Evolutionary conservation across 2,329 filamentous ascomycete genomes (phyloP), one percentile per base, ranked within the genome.

Genomic region (Talaromyces marneffei): DNA sequence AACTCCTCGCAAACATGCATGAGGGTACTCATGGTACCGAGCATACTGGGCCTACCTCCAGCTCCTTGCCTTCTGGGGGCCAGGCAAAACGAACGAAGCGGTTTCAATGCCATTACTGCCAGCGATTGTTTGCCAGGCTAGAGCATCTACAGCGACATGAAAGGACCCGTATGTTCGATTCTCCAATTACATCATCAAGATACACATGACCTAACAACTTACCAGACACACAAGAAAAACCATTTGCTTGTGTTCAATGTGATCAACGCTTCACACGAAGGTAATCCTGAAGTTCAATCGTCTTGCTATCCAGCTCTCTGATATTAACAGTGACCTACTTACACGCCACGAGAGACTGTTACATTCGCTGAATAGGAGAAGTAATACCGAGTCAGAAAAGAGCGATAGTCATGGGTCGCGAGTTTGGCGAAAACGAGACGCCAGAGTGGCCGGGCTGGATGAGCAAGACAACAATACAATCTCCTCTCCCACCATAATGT

Each of bases 121-220:
- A 66, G 33, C 53, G 65, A 37, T 55, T 66, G 23, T 67, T 65
- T 67, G 67, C 75, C n/a, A 70, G 75, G 23, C 66, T 77, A 10
- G 75, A 77, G 61, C 75, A 77, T 64, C 65, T 77, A 16, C 75
- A 77, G 62, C 69, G 75, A 8, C 75, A 77, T 69, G 74, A 77
- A 63, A 68, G 75, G 42, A 76, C 75, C 33, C 63, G 63, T 63
- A 50, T 29, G 63, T 33, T n/a, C 33, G 23, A n/a, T n/a, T n/a
- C n/a, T n/a, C n/a, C n/a, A n/a, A n/a, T n/a, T n/a, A n/a, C n/a
- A n/a, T n/a, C n/a, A n/a, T n/a, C n/a, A n/a, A n/a, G n/a, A n/a
- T n/a, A n/a, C n/a, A n/a, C n/a, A n/a, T n/a, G n/a, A n/a, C n/a
- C n/a, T 12, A 12, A 20, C 33, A 57, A 48, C 2, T 12, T 29